phyloP scores from a whole-genome alignment of 805 yeast genomes.

The Ogataea polymorpha region DNA sequence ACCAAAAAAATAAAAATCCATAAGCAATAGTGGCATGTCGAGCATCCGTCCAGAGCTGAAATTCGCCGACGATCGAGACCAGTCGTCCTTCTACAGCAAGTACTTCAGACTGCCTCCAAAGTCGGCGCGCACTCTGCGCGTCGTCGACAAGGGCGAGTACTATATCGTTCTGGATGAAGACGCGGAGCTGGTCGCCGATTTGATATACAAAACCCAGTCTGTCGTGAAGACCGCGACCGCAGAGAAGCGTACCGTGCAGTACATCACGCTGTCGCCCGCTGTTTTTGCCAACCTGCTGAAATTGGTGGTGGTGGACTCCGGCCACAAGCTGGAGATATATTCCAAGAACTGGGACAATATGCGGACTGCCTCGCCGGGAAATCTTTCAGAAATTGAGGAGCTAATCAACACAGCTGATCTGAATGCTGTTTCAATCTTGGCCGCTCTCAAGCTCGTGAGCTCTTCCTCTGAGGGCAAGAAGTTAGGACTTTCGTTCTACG shows the following conservation, averaged over 20 bases:
- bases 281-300: conserved; percentile 65
- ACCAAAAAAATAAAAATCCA: conserved; percentile 1
- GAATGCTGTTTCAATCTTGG: conserved; percentile 43
- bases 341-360: conserved; percentile 58
- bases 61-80: conserved; percentile 52
- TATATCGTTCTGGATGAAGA: conserved; percentile 72
- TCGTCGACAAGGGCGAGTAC: conserved; percentile 82
- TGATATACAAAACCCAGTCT: conserved; percentile 77
- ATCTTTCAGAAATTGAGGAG: conserved; percentile 73
- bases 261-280: conserved; percentile 75
- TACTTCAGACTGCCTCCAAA: conserved; percentile 49
- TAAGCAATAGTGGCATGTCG: conserved; percentile 18
- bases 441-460: conserved; percentile 45
- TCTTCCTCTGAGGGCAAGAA: conserved; percentile 42
- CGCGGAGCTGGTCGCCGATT: conserved; percentile 79
- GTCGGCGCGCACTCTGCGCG: conserved; percentile 52
- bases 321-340: conserved; percentile 78
- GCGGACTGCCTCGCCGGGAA: conserved; percentile 84
- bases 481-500: conserved; percentile 79
- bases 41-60: conserved; percentile 51
- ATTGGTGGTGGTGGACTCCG: conserved; percentile 64
- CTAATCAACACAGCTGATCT: conserved; percentile 47
- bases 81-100: conserved; percentile 43
- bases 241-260: conserved; percentile 43
- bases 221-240: conserved; percentile 56